These are phyloP conservation scores for Microbotryum saponariae DNA, from an alignment of 1,284 basidiomycete genomes.

Conservation along the genomic window DNA sequence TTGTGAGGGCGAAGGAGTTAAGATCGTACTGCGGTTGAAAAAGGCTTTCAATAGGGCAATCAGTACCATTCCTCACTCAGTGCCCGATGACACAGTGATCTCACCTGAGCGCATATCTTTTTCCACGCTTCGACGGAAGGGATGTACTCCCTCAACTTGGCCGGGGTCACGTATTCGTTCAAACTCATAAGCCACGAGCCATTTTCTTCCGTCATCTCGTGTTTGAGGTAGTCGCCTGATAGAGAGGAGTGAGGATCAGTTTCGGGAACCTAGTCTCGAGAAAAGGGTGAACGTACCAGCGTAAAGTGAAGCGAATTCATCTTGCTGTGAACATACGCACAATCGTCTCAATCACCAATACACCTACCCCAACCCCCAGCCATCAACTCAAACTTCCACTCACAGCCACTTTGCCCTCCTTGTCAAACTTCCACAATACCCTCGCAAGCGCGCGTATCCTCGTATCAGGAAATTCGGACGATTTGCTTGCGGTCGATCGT, in stretches of 20 bases:
- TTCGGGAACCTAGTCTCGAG: neutral
- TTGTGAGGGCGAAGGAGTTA: constrained; percentile 79
- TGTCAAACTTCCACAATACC: constrained; percentile 59
- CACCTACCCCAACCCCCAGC: neutral
- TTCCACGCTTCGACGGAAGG: neutral
- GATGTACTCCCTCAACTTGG: too few relatives aligned
- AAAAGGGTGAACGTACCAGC: constrained; percentile 52
- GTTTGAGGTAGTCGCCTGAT: constrained; percentile 40
- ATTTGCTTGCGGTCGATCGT: constrained; percentile 8
- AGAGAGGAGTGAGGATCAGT: neutral
- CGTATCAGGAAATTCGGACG: constrained; percentile 54
- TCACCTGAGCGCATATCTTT: too few relatives aligned
- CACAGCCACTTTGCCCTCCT: constrained; percentile 46
- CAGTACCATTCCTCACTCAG: constrained; percentile 48
- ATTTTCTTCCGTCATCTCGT: too few relatives aligned
- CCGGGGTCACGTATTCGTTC: neutral
- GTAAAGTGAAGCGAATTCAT: constrained; percentile 60
- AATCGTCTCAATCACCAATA: constrained; percentile 1
- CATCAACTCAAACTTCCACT: neutral
- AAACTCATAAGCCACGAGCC: constrained; percentile 44
- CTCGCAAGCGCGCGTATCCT: constrained; percentile 57
- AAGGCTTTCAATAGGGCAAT: too few relatives aligned
- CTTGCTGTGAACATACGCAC: constrained; percentile 47
- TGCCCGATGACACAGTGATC: too few relatives aligned
- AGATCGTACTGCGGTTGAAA: constrained; percentile 58